Evolutionary conservation across 345 rosid species (phyloP).

Genomic region (Heritiera littoralis): DNA sequence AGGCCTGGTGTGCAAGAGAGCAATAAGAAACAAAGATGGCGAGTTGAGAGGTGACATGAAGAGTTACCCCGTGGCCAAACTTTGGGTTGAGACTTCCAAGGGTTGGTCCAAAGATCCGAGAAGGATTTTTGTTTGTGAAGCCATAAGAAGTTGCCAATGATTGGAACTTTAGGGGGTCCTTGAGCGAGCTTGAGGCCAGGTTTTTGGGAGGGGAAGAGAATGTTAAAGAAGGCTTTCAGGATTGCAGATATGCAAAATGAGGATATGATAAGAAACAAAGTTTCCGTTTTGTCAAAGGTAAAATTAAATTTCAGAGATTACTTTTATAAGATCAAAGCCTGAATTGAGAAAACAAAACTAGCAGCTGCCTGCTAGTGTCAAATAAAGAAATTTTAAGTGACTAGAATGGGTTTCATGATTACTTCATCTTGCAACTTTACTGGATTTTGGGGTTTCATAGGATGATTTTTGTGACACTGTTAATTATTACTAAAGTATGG

Average conservation of each 20-base stretch:
- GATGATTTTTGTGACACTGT: too few relatives aligned
- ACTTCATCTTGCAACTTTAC: too few relatives aligned
- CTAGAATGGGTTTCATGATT: too few relatives aligned
- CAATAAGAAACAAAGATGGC: constrained; percentile 40
- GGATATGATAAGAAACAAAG: constrained; percentile 16
- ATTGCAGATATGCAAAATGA: background rate
- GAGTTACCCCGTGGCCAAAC: constrained; percentile 26
- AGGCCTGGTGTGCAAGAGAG: constrained; percentile 41
- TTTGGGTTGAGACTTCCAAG: constrained; percentile 26
- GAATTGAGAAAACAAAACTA: too few relatives aligned
- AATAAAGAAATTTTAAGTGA: too few relatives aligned
- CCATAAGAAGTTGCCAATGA: constrained; percentile 20
- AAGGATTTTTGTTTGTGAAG: background rate
- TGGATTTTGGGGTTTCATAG: too few relatives aligned
- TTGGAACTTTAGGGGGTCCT: constrained; percentile 27
- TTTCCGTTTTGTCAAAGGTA: constrained; percentile 19
- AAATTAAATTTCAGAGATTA: too few relatives aligned
- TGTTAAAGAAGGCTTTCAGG: constrained; percentile 13
- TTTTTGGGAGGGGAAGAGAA: background rate
- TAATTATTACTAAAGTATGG: too few relatives aligned
- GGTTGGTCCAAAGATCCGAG: constrained; percentile 2
- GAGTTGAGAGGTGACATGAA: constrained; percentile 26
- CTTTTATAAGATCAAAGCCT: too few relatives aligned
- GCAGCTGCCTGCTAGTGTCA: too few relatives aligned
- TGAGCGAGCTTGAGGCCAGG: constrained; percentile 14